Evolutionary conservation across 2,329 filamentous ascomycete species (phyloP).

Genomic region (Epichloe typhina): DNA sequence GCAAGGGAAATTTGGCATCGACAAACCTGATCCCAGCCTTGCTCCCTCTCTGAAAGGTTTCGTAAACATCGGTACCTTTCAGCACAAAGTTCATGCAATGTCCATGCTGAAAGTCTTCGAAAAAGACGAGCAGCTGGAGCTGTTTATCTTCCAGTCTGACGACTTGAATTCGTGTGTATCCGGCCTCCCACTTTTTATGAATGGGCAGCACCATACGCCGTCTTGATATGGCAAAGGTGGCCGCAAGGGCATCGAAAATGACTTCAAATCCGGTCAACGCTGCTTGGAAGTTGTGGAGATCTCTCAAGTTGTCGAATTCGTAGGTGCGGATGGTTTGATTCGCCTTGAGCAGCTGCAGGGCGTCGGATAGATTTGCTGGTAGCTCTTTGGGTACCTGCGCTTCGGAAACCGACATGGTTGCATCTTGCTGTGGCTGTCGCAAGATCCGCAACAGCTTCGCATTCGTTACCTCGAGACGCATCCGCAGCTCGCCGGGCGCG

Average conservation of each 20-base stretch:
- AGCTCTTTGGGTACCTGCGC: slow-evolving; percentile 49
- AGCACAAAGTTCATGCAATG: slow-evolving; percentile 82
- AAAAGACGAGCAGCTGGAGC: slow-evolving; percentile 71
- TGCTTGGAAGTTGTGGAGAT: slow-evolving; percentile 66
- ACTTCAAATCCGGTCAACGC: slow-evolving; percentile 72
- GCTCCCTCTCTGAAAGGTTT: slow-evolving; percentile 48
- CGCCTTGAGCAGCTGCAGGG: slow-evolving; percentile 44
- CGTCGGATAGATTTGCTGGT: slow-evolving; percentile 47
- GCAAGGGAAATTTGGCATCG: slow-evolving; percentile 82
- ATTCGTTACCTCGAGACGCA: slow-evolving; percentile 51
- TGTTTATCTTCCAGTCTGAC: slow-evolving; percentile 58
- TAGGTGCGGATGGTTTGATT: slow-evolving; percentile 58
- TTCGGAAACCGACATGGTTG: slow-evolving; percentile 64
- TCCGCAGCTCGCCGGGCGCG: slow-evolving; percentile 57
- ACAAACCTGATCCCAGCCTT: slow-evolving; percentile 68
- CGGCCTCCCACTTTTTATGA: slow-evolving; percentile 87
- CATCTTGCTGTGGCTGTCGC: slow-evolving; percentile 61
- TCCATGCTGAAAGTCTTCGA: slow-evolving; percentile 76
- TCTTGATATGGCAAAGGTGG: slow-evolving; percentile 67
- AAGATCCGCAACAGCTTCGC: slow-evolving; percentile 51
- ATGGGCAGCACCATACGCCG: slow-evolving; percentile 83
- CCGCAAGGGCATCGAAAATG: slow-evolving; percentile 58
- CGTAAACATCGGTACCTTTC: slow-evolving; percentile 73
- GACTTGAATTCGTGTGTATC: slow-evolving; percentile 66
- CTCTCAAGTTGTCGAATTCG: slow-evolving; percentile 49